Percentiles rank a stretch among this genome's conserved stretches.
phyloP scores from a whole-genome alignment of 352 stramenopile genomes.

The Globisporangium cystogenes region DNA sequence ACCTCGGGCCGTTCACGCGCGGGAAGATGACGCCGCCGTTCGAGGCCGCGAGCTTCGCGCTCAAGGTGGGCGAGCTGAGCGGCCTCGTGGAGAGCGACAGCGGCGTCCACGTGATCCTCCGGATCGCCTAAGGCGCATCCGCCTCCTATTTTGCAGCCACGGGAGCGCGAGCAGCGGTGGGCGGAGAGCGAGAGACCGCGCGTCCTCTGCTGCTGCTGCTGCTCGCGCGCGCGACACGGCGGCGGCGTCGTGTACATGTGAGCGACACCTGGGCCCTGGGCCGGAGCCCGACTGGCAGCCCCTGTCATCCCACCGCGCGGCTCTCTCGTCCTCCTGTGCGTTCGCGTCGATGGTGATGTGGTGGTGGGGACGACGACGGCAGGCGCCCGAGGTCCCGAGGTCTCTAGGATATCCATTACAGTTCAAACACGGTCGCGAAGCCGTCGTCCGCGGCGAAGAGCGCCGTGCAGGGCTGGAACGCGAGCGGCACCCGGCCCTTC shows the following conservation, averaged over 20 bases:
- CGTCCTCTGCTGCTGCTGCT: too few species aligned
- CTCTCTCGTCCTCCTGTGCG: neutral
- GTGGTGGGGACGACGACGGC: neutral
- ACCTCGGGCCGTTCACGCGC: constrained; percentile 84
- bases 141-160: constrained; percentile 4
- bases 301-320: too few species aligned
- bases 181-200: too few species aligned
- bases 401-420: constrained; percentile 44
- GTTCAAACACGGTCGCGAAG: constrained; percentile 68
- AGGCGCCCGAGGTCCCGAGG: constrained; percentile 10
- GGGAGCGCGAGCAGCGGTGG: too few species aligned
- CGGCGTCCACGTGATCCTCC: constrained; percentile 96
- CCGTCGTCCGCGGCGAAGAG: constrained; percentile 59
- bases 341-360: neutral
- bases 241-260: too few species aligned
- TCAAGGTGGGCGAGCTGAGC: constrained; percentile 93
- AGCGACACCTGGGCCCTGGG: too few species aligned
- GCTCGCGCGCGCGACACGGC: too few species aligned
- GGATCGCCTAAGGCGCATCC: constrained; percentile 45
- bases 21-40: constrained; percentile 93
- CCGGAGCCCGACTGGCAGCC: too few species aligned
- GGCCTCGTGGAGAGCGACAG: constrained; percentile 95
- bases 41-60: constrained; percentile 87
- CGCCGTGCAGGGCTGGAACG: constrained; percentile 49
- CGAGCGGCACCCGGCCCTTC: constrained; percentile 70